Conservation (phyloP, 164 flowering plant genomes). For the Hamamelis virginiana region DNA sequence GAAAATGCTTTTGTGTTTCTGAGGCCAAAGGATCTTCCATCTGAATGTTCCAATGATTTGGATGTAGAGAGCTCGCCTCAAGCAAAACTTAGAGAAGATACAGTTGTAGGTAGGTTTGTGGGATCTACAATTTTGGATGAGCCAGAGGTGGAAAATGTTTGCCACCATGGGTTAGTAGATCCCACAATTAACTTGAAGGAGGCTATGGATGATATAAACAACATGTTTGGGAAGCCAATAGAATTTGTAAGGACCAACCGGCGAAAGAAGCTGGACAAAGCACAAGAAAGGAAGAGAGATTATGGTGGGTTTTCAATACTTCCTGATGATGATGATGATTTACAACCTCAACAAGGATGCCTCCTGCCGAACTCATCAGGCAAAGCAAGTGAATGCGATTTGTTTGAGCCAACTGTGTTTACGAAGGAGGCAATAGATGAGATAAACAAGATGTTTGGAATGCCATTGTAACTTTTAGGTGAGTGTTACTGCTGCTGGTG, state of each 20-base stretch:
- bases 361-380: slow-evolving; percentile 28
- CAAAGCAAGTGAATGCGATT: slow-evolving; percentile 37
- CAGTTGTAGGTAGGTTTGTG: slow-evolving; percentile 76
- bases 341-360: slow-evolving; percentile 21
- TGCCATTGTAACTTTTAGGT: slow-evolving; percentile 72
- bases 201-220: slow-evolving; percentile 84
- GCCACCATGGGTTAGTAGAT: slow-evolving; percentile 95
- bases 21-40: slow-evolving; percentile 37
- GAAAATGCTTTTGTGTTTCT: slow-evolving; percentile 53
- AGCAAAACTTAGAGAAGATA: slow-evolving; percentile 57
- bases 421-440: slow-evolving; percentile 93
- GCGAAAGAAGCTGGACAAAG: slow-evolving; percentile 39
- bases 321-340: slow-evolving; percentile 53
- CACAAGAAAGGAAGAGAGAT: slow-evolving; percentile 28
- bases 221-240: slow-evolving; percentile 93
- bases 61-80: slow-evolving; percentile 28
- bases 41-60: slow-evolving; percentile 37
- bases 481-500: background rate
- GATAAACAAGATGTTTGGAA: slow-evolving; percentile 85
- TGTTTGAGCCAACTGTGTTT: slow-evolving; percentile 74
- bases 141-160: slow-evolving; percentile 81
- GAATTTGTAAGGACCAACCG: slow-evolving; percentile 70
- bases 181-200: slow-evolving; percentile 94
- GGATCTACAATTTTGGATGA: slow-evolving; percentile 80
- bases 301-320: slow-evolving; percentile 61